phyloP scores from a whole-genome alignment of 2,329 filamentous ascomycete species.

The Pseudocercospora cruenta region DNA sequence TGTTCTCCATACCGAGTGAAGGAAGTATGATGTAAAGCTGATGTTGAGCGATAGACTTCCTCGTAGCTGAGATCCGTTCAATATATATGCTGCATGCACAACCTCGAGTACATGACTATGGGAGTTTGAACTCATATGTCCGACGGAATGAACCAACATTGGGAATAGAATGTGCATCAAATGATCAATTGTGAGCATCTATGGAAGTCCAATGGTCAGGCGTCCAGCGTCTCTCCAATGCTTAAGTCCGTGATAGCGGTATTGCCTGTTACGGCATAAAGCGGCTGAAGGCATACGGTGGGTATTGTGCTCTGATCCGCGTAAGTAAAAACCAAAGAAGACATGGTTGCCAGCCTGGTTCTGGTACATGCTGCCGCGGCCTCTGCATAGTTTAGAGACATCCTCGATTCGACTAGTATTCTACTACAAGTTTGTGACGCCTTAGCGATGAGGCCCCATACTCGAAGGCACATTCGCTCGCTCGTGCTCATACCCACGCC shows the following conservation, averaged over 20 bases:
- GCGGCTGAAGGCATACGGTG: background rate
- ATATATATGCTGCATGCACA: background rate
- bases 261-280: background rate
- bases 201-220: conserved; percentile 1
- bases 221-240: background rate
- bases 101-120: background rate
- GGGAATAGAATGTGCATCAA: background rate
- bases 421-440: no score
- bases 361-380: background rate
- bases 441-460: no score
- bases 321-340: background rate
- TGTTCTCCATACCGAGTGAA: background rate
- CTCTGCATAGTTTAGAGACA: background rate
- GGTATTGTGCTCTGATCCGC: background rate
- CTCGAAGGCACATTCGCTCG: no score
- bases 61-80: background rate
- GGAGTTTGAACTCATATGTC: background rate
- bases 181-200: background rate
- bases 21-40: background rate
- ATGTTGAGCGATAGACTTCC: background rate
- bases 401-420: no score
- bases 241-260: background rate
- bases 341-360: background rate
- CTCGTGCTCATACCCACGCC: no score
- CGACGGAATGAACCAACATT: background rate